Base-by-base conservation (phyloP, 768 basidiomycete genomes). In the Xerocomus brunneocitrinus region DNA sequence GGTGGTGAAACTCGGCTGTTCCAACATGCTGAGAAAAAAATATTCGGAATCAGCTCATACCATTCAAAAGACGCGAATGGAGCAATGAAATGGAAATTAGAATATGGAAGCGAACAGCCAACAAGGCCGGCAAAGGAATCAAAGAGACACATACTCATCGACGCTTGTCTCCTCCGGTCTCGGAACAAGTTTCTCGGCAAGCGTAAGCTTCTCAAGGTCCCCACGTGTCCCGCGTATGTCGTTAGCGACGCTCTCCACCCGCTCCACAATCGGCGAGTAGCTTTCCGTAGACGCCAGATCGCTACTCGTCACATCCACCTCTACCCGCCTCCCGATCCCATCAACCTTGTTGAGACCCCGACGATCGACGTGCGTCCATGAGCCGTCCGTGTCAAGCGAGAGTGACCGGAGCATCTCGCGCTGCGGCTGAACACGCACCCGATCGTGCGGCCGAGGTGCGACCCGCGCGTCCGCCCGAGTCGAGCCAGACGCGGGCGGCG, bases 331-430 rank as follows among this genome's bases (percentile, higher is more conserved):
- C 42, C 36, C 56, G 22, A 19, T 19, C 19, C 19, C 19, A 19
- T 19, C 19, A 19, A 48, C 40, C 47, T 22, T 47, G 28, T 58
- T 47, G 36, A 43, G 53, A 24, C 42, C 73, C 50, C 72, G 73
- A 28, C 77, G 71, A 57, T 80, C 79, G n/a, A 89, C 82, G 51
- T 82, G 83, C 22, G 86, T 88, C 87, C 87, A 89, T 5, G 83
- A 82, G 32, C 77, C 74, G 57, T 86, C 83, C 2, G 78, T 80
- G 54, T 80, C 80, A 16, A 68, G 52, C 14, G 65, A 63, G 19
- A 60, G 56, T 30, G 30, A 10, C 3, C 42, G 41, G 5, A 43
- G 24, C 13, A 50, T 52, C 40, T 57, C 60, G 30, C 56, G 58
- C 22, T 40, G 42, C 24, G 31, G 40, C 10, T 4, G 31, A 8